Conservation (phyloP, 208 protist species). For the Acanthamoeba polyphaga region DNA sequence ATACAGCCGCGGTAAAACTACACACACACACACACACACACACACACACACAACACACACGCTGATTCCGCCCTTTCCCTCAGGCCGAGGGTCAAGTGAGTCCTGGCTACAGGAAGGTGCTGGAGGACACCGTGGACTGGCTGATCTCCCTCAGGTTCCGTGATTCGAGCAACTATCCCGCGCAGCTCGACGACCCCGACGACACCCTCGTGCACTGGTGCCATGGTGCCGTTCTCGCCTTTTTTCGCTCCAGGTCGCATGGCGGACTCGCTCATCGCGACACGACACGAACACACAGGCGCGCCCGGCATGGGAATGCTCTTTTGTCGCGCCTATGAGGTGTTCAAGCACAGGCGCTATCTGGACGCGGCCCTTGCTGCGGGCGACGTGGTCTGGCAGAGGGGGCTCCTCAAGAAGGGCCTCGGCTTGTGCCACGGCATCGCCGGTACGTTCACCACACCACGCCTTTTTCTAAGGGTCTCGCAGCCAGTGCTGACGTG, state of each 20-base stretch:
- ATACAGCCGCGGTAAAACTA: not conserved
- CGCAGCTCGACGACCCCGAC: conserved; percentile 20
- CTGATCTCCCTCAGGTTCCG: not conserved
- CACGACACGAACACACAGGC: not conserved
- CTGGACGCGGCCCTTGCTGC: conserved; percentile 8
- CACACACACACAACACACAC: not conserved
- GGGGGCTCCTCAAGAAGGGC: conserved; percentile 58
- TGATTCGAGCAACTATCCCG: conserved; percentile 45
- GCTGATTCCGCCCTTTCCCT: not conserved
- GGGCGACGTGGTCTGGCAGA: conserved; percentile 32
- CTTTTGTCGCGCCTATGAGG: conserved; percentile 19
- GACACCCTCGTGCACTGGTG: conserved; percentile 63
- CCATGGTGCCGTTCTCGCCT: not conserved
- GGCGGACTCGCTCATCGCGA: not conserved
- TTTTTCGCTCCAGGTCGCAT: not conserved
- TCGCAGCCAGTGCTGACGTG: not conserved
- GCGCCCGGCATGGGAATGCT: conserved; percentile 29
- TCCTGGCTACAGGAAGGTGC: not conserved
- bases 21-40: not conserved
- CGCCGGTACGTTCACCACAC: not conserved
- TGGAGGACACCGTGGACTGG: conserved; percentile 53
- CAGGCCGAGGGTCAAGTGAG: conserved; percentile 2
- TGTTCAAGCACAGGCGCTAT: not conserved
- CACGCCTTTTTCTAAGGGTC: not conserved
- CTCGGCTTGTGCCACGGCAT: conserved; percentile 55